phyloP scores from a whole-genome alignment of 2,329 filamentous ascomycete genomes.

The Emmonsia crescens region DNA sequence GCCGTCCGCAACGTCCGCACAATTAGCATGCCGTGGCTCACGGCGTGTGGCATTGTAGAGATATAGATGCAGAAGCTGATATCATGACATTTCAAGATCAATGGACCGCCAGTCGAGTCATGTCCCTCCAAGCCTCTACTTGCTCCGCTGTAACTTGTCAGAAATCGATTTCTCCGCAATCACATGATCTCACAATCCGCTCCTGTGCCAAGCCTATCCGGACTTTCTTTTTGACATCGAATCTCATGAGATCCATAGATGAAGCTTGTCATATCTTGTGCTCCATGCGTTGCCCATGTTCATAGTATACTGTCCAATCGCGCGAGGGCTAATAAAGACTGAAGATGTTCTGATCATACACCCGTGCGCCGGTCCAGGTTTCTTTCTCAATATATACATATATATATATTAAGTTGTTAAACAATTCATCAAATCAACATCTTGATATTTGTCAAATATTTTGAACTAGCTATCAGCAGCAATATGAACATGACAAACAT shows the following conservation, averaged over 20 bases:
- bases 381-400: too few relatives aligned
- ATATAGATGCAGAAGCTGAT: neutral
- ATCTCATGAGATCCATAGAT: too few relatives aligned
- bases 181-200: neutral
- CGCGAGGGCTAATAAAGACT: neutral
- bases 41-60: constrained; percentile 2
- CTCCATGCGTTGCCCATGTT: neutral
- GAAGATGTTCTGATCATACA: too few relatives aligned
- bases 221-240: too few relatives aligned
- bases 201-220: too few relatives aligned
- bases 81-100: neutral
- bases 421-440: neutral
- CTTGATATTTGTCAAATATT: neutral
- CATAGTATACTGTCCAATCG: neutral
- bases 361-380: too few relatives aligned
- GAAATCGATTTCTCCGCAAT: neutral
- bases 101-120: neutral
- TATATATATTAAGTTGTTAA: too few relatives aligned
- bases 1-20: neutral
- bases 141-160: neutral
- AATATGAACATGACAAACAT: neutral
- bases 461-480: neutral
- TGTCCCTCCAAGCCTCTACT: neutral
- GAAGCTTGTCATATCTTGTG: neutral
- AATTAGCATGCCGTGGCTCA: constrained; percentile 9